Evolutionary conservation across 2,329 filamentous ascomycete genomes (phyloP), one percentile per base, ranked within the genome.

Genomic region (Gremmenia infestans): DNA sequence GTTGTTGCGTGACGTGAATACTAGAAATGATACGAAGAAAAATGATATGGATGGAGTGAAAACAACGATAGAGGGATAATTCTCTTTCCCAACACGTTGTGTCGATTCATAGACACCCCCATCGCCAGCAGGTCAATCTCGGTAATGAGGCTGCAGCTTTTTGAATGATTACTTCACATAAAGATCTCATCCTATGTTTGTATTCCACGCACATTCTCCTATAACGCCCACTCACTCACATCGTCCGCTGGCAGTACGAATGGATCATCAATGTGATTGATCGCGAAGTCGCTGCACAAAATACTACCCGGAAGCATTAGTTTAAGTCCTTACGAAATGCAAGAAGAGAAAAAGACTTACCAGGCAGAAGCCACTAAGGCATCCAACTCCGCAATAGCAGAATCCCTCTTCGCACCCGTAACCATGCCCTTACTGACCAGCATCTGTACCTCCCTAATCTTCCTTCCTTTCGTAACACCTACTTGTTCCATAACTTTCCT

Each of bases 191-290:
- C 6, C 49, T 50, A 23, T 37, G 40, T 32, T 42, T 47, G 47
- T 47, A 45, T 45, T 50, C 50, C 48, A 55, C 50, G 6, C 48
- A 55, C 39, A 3, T 49, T 40, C 36, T 19, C 49, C 59, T 53
- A 69, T 47, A 69, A 55, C 14, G 83, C 85, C 94, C 94, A 99
- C 67, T 96, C 91, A 54, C 86, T 83, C 60, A 77, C 76, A 70
- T 92, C 81, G 66, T 97, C 93, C 22, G 80, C 79, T 4, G 80
- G 75, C 37, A 80, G 82, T 55, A 97, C 83, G 69, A 99, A 97
- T 0, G 94, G 92, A 74, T 96, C 91, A 66, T 97, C 91, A 56
- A 99, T 90, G 67, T 89, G 83, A 76, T 92, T 95, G 68, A 99
- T 96, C 2, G 93, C 94, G 73, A 95, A 84, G 62, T 99, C 94